A percentile compares a stretch with the other conserved stretches of the same genome.
Evolutionary conservation across 306 rosid species (phyloP).

Genomic region (Medicago ruthenica): DNA sequence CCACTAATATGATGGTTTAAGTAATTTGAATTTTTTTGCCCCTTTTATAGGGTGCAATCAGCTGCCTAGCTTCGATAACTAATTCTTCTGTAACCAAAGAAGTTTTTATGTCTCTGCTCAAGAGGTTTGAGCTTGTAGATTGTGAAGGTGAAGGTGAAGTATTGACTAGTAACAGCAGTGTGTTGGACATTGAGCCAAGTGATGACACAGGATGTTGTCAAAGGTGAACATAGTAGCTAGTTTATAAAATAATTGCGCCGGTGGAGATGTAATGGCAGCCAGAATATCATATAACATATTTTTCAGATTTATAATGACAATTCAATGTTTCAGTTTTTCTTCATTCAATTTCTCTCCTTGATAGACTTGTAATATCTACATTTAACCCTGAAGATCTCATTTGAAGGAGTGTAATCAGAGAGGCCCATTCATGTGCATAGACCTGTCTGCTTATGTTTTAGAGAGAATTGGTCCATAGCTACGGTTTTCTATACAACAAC

Average conservation of each 20-base stretch:
- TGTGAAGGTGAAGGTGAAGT: conserved; percentile 51
- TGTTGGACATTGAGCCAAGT: conserved; percentile 44
- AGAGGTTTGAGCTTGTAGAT: conserved; percentile 59
- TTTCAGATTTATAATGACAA: background rate
- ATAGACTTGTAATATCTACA: background rate
- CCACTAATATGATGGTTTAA: background rate
- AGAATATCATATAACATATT: background rate
- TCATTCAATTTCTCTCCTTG: background rate
- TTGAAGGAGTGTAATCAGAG: background rate
- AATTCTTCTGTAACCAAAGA: conserved; percentile 71
- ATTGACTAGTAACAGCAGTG: conserved; percentile 41
- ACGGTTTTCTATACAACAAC: background rate
- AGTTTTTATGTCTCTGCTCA: conserved; percentile 58
- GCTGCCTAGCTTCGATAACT: conserved; percentile 81
- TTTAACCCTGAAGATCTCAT: background rate
- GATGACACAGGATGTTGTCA: conserved; percentile 55
- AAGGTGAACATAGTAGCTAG: conserved; percentile 52
- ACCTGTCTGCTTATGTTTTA: background rate
- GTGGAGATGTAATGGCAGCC: conserved; percentile 9
- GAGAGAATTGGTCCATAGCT: background rate
- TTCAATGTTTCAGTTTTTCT: background rate
- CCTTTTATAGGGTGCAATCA: conserved; percentile 75
- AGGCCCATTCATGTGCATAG: background rate
- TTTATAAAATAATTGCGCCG: conserved; percentile 19
- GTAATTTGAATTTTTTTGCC: conserved; percentile 5